These are phyloP conservation scores for Leishmania guyanensis DNA, from an alignment of 208 protist genomes.

Conservation along the genomic window DNA sequence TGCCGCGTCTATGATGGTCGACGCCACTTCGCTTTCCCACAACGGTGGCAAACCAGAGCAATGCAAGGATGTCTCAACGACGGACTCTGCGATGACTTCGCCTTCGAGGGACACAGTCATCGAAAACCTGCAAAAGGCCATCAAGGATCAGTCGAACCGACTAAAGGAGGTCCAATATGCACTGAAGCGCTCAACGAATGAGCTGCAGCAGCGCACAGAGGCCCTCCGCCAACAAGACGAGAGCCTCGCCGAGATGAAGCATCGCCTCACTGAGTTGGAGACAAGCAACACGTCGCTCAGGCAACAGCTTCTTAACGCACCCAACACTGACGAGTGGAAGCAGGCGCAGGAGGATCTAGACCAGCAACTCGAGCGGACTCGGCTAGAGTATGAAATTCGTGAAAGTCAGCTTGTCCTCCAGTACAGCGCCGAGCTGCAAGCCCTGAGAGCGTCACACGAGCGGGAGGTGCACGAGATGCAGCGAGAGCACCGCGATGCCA, in stretches of 20 bases:
- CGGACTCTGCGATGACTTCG: background rate
- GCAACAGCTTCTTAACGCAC: constrained; percentile 32
- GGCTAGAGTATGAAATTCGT: constrained; percentile 47
- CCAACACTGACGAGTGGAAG: constrained; percentile 69
- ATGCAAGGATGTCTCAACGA: background rate
- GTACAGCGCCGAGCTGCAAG: constrained; percentile 71
- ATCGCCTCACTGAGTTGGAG: constrained; percentile 41
- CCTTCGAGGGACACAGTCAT: background rate
- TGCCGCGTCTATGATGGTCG: constrained; percentile 17
- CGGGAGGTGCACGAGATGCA: constrained; percentile 47
- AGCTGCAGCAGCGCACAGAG: constrained; percentile 42
- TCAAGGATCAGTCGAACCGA: constrained; percentile 41
- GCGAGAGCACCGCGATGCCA: constrained; percentile 39
- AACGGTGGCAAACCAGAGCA: too few species aligned
- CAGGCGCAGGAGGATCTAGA: constrained; percentile 56
- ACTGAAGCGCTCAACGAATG: constrained; percentile 23
- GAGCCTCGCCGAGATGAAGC: constrained; percentile 39
- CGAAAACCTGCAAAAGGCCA: constrained; percentile 17
- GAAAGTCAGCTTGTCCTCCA: constrained; percentile 59
- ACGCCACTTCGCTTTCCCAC: background rate
- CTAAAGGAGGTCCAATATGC: constrained; percentile 43
- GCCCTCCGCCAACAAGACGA: constrained; percentile 48
- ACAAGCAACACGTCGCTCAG: constrained; percentile 22
- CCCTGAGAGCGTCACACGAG: constrained; percentile 53
- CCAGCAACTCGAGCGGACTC: constrained; percentile 41